Evolutionary conservation across 1,284 basidiomycete genomes (phyloP).

Genomic region (Pholiota adiposa): DNA sequence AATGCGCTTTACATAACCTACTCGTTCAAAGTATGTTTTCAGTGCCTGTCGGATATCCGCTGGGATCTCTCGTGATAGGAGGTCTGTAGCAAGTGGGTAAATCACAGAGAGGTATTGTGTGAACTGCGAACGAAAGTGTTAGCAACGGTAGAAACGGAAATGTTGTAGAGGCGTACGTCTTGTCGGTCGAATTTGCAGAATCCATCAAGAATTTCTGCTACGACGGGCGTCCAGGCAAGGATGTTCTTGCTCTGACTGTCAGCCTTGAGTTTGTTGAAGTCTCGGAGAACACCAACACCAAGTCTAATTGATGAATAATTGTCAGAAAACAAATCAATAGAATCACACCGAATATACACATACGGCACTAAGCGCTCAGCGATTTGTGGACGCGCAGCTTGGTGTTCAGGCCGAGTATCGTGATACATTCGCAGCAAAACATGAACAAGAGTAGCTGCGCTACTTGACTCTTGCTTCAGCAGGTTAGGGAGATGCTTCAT

Average conservation of each 20-base stretch:
- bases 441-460: constrained; percentile 94
- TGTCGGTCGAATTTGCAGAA: constrained; percentile 90
- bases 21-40: constrained; percentile 77
- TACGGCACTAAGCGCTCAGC: constrained; percentile 91
- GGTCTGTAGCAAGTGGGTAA: constrained; percentile 85
- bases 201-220: constrained; percentile 91
- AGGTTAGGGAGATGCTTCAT: constrained; percentile 99
- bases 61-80: constrained; percentile 80
- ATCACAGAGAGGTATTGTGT: constrained; percentile 81
- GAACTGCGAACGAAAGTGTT: constrained; percentile 58
- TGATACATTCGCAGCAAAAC: constrained; percentile 94
- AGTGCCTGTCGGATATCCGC: constrained; percentile 81
- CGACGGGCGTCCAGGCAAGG: constrained; percentile 96
- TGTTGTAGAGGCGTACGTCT: constrained; percentile 61
- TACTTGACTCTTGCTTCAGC: constrained; percentile 97
- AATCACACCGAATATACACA: constrained; percentile 37
- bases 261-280: constrained; percentile 88
- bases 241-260: constrained; percentile 98
- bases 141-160: constrained; percentile 1
- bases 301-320: constrained; percentile 65
- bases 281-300: constrained; percentile 88
- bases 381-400: constrained; percentile 81
- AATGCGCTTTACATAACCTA: constrained; percentile 76
- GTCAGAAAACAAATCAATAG: constrained; percentile 7
- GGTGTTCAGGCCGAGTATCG: constrained; percentile 86